phyloP scores from a whole-genome alignment of 2,329 filamentous ascomycete species.

The Cytospora paraplurivora region DNA sequence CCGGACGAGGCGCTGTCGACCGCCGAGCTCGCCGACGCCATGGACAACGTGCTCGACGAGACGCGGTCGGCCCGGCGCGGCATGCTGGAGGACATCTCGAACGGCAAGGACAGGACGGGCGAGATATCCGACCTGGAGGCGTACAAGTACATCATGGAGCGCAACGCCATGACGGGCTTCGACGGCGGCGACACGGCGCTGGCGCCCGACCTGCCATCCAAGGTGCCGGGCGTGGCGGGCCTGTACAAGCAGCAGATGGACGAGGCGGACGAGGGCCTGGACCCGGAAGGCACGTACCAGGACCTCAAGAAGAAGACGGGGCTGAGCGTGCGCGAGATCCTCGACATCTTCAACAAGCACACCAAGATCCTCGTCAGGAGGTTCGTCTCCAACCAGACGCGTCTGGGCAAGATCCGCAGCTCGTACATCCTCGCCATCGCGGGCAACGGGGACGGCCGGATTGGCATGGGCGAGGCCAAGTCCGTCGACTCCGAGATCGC shows the following conservation, averaged over 20 bases:
- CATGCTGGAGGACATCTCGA: conserved; percentile 33
- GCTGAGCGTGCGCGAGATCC: conserved; percentile 54
- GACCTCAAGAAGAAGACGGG: conserved; percentile 58
- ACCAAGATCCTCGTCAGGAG: conserved; percentile 75
- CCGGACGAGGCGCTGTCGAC: conserved; percentile 38
- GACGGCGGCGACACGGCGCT: conserved; percentile 47
- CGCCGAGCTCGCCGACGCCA: conserved; percentile 14
- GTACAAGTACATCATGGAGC: conserved; percentile 40
- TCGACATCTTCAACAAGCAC: conserved; percentile 48
- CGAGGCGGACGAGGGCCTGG: conserved; percentile 52
- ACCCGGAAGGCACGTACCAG: conserved; percentile 53
- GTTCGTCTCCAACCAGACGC: conserved; percentile 86
- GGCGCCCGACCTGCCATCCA: conserved; percentile 52
- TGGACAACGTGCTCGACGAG: conserved; percentile 32
- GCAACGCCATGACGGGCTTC: conserved; percentile 40
- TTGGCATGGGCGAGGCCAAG: conserved; percentile 91
- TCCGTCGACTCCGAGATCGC: conserved; percentile 72
- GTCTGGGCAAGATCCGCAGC: conserved; percentile 88
- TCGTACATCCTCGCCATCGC: conserved; percentile 77
- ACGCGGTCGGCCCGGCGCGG: conserved; percentile 31
- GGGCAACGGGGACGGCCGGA: conserved; percentile 80
- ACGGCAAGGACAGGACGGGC: neutral
- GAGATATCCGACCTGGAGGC: conserved; percentile 36
- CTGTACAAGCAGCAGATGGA: conserved; percentile 52
- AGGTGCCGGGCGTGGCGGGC: conserved; percentile 55